These are phyloP conservation scores for Chlamydomonas asymmetrica DNA, from an alignment of 139 green algal species.

Conservation along the genomic window DNA sequence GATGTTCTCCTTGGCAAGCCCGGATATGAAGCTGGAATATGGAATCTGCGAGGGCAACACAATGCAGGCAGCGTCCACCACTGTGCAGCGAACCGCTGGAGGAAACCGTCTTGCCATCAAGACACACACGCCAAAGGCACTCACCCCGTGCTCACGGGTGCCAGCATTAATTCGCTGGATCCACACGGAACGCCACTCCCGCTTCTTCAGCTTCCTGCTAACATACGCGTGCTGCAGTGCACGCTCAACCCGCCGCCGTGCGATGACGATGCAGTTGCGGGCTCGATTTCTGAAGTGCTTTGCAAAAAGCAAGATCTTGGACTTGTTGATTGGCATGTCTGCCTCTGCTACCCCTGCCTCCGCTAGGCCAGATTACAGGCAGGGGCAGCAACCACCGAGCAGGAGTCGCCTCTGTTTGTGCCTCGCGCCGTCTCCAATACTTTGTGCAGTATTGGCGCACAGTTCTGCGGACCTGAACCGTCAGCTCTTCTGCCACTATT, in stretches of 20 bases:
- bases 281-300: conserved; percentile 88
- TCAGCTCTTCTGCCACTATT: too few species aligned
- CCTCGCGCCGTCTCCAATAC: too few species aligned
- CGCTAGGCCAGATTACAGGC: too few species aligned
- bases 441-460: too few species aligned
- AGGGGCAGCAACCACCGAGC: too few species aligned
- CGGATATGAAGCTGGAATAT: conserved; percentile 88
- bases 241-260: conserved; percentile 84
- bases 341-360: too few species aligned
- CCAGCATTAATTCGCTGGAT: conserved; percentile 91
- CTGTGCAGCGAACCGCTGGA: background rate
- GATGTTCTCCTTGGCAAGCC: conserved; percentile 86
- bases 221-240: conserved; percentile 89
- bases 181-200: conserved; percentile 87
- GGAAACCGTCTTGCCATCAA: background rate
- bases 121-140: conserved; percentile 4
- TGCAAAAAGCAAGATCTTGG: conserved; percentile 85
- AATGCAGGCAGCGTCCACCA: background rate
- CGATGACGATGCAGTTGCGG: conserved; percentile 92
- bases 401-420: too few species aligned
- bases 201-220: conserved; percentile 88
- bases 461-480: too few species aligned
- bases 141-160: conserved; percentile 83
- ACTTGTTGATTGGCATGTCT: conserved; percentile 57
- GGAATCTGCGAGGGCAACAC: conserved; percentile 64